These are phyloP conservation scores for Pachyrhizus erosus DNA, from an alignment of 306 rosid species.

Conservation along the genomic window DNA sequence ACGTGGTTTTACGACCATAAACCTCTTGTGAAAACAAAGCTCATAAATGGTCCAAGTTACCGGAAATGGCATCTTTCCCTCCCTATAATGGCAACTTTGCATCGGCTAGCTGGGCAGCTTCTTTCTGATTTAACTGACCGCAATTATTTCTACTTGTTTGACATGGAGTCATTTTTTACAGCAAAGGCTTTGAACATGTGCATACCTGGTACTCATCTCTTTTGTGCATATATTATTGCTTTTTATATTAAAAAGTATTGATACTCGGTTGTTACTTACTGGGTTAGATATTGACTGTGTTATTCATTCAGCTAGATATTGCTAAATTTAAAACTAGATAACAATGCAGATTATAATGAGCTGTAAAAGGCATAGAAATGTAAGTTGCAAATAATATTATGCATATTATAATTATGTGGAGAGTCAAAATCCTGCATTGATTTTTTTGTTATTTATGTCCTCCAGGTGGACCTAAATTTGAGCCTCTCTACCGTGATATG, in stretches of 20 bases:
- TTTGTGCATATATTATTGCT: background rate
- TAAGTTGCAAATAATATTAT: background rate
- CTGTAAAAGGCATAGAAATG: background rate
- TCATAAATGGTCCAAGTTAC: conserved; percentile 97
- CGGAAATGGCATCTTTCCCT: conserved; percentile 99
- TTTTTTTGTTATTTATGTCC: conserved; percentile 22
- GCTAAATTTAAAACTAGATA: background rate
- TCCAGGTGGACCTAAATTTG: conserved; percentile 98
- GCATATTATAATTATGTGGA: background rate
- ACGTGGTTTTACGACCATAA: conserved; percentile 99
- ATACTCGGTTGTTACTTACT: background rate
- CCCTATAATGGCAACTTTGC: conserved; percentile 98
- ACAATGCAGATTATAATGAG: conserved; percentile 10
- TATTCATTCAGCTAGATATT: background rate
- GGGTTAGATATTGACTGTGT: background rate
- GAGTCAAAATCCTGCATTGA: conserved; percentile 22
- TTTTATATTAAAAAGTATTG: background rate
- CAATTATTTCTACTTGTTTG: conserved; percentile 96
- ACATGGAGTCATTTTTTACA: conserved; percentile 98
- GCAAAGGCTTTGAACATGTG: conserved; percentile 99
- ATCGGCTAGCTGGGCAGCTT: conserved; percentile 97
- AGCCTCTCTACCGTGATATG: conserved; percentile 99
- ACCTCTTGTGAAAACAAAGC: conserved; percentile 97
- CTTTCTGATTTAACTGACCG: conserved; percentile 95
- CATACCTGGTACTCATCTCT: conserved; percentile 77